Conservation (phyloP, 202 grass and related monocot genomes). For the Brachypodium distachyon region DNA sequence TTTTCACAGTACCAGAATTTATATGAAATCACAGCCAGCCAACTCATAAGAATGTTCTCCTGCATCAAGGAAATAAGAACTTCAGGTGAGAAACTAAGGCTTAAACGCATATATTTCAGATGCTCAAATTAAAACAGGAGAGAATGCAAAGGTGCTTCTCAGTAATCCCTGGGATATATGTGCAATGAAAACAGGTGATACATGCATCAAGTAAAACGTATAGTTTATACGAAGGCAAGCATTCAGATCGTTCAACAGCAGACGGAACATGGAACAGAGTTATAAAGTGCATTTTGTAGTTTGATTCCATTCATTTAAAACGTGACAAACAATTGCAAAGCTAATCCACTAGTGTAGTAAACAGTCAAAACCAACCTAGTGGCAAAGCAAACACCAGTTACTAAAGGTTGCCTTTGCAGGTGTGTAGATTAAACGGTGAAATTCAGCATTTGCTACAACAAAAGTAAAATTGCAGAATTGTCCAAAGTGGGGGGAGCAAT, state of each 20-base stretch:
- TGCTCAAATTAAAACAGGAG: neutral
- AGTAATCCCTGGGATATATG: neutral
- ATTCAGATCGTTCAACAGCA: neutral
- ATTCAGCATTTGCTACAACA: neutral
- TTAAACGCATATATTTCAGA: neutral
- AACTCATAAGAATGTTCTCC: slow-evolving; percentile 43
- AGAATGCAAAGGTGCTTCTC: neutral
- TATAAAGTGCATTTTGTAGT: neutral
- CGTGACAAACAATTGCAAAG: neutral
- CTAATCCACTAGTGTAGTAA: neutral
- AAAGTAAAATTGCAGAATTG: neutral
- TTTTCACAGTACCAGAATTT: neutral
- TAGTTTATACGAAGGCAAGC: neutral
- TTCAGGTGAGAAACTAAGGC: neutral
- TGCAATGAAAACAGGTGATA: too few species aligned
- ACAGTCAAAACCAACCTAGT: neutral
- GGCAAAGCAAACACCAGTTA: neutral
- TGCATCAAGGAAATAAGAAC: slow-evolving; percentile 25
- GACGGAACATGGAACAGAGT: neutral
- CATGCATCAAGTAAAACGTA: neutral
- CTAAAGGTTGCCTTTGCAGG: neutral
- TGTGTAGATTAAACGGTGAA: neutral
- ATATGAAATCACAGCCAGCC: slow-evolving; percentile 3
- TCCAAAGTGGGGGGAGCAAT: neutral
- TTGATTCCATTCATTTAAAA: neutral